Evolutionary conservation across 2,329 filamentous ascomycete species (phyloP), one percentile per base, ranked within the genome.

Genomic region (Cladosporium sp.): DNA sequence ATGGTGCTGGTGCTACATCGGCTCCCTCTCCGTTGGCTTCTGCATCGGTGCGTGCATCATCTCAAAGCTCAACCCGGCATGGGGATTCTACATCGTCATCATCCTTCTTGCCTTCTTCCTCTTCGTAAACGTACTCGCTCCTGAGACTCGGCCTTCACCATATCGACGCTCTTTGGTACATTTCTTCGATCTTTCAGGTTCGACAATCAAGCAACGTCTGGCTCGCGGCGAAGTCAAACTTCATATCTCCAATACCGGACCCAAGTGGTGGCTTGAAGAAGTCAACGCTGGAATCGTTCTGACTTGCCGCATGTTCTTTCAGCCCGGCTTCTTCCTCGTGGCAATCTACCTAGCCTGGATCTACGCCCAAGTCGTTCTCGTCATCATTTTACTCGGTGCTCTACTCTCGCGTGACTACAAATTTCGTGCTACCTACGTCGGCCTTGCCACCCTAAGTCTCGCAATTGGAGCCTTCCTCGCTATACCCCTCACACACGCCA

Each of bases 1-100:
- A 63, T 93, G 90, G 89, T 88, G 89, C 0, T 93, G 89, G 87
- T 91, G 89, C 74, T 91, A 86, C 76, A 87, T 91, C 70, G 89
- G 88, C 6, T 91, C 89, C 25, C 82, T 93, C 25, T 86, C 87
- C 0, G 74, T 92, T 43, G 91, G 91, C 0, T 93, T 93, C 72
- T 79, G 91, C 65, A 80, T 91, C 46, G 91, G 91, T 3, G 89
- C 90, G 13, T 79, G 83, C 43, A 85, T 93, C 70, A 91, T 93
- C 70, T 85, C 89, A 68, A 77, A 75, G 11, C 76, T 88, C 36
- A 83, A 84, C 61, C 89, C 91, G 1, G 84, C 85, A 1, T 93
- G 89, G 89, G 91, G 91, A 0, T 91, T 93, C 75, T 92, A 92
- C 75, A 79, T 92, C 73, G 87, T 88, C 66, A 88, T 92, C 66